Percentiles rank a stretch among this genome's conserved stretches.
Evolutionary conservation across 768 basidiomycete species (phyloP).

Genomic region (Boletus edulis): DNA sequence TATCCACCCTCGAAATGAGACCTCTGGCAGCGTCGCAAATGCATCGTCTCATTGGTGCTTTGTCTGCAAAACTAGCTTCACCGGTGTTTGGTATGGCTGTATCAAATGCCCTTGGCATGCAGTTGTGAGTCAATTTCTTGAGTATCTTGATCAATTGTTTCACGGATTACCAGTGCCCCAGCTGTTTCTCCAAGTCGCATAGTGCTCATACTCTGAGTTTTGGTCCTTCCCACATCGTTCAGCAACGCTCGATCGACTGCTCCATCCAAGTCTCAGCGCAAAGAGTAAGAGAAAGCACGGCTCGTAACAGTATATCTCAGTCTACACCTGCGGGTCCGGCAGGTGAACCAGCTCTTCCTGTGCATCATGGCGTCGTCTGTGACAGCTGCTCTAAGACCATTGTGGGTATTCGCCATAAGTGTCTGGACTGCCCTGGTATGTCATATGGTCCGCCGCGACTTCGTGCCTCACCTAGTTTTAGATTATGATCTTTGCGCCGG

Average conservation of each 20-base stretch:
- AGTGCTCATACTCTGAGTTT: slow-evolving; percentile 30
- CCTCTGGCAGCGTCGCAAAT: not conserved
- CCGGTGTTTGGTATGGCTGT: slow-evolving; percentile 30
- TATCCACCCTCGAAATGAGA: not conserved
- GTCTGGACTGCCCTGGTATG: slow-evolving; percentile 70
- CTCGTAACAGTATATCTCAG: not conserved
- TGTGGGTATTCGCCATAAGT: slow-evolving; percentile 73
- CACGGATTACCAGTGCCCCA: slow-evolving; percentile 21
- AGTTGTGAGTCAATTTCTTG: slow-evolving; percentile 21
- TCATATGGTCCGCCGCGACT: not conserved
- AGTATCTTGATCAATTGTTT: not conserved
- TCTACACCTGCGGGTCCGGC: not conserved
- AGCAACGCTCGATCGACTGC: slow-evolving; percentile 8
- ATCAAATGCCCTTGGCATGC: slow-evolving; percentile 32
- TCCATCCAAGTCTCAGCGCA: not conserved
- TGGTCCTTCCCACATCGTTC: slow-evolving; percentile 29
- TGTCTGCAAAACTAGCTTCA: slow-evolving; percentile 27
- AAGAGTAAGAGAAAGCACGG: not conserved
- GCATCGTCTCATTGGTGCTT: slow-evolving; percentile 26
- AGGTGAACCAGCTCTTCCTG: not conserved
- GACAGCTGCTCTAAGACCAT: slow-evolving; percentile 59
- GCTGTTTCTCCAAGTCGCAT: slow-evolving; percentile 28
- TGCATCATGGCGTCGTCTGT: slow-evolving; percentile 63
- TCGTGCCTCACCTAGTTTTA: slow-evolving; percentile 21
- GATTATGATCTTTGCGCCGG: slow-evolving; percentile 72